A percentile compares a stretch with the other conserved stretches of the same genome.
Evolutionary conservation across 2,329 filamentous ascomycete genomes (phyloP).

Genomic region (Fusarium agapanthi): DNA sequence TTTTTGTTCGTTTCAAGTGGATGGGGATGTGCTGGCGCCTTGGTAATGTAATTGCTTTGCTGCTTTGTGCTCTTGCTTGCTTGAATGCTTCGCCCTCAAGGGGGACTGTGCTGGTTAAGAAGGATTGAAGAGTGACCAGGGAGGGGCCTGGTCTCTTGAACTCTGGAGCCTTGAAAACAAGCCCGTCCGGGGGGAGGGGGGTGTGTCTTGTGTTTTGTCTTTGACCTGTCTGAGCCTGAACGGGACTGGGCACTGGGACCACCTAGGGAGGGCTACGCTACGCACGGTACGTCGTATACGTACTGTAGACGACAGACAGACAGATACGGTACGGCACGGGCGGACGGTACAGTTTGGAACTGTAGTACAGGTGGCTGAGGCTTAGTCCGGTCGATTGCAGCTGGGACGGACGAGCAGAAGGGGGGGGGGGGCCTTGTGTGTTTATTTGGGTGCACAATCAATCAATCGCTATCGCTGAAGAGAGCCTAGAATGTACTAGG

Average conservation of each 20-base stretch:
- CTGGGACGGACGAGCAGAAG: conserved; percentile 1
- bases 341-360: conserved; percentile 2
- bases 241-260: not conserved
- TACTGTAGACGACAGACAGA: not conserved
- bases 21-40: conserved; percentile 33
- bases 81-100: conserved; percentile 24
- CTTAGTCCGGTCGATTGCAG: conserved; percentile 39
- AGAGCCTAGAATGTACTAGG: conserved; percentile 7
- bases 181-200: conserved; percentile 18
- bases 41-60: conserved; percentile 8
- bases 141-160: conserved; percentile 27
- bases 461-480: not conserved
- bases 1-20: conserved; percentile 23
- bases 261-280: not conserved
- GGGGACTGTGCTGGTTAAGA: conserved; percentile 27
- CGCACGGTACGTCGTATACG: not conserved
- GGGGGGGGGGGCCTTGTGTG: not conserved
- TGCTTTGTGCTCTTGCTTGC: conserved; percentile 5
- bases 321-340: not conserved
- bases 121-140: conserved; percentile 24
- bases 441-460: not conserved
- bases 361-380: conserved; percentile 38
- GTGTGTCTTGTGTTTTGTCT: not conserved
- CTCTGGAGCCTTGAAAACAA: conserved; percentile 34
- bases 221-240: not conserved